Evolutionary conservation across 106 monocot genomes (phyloP).

Genomic region (Phalaenopsis equestris): DNA sequence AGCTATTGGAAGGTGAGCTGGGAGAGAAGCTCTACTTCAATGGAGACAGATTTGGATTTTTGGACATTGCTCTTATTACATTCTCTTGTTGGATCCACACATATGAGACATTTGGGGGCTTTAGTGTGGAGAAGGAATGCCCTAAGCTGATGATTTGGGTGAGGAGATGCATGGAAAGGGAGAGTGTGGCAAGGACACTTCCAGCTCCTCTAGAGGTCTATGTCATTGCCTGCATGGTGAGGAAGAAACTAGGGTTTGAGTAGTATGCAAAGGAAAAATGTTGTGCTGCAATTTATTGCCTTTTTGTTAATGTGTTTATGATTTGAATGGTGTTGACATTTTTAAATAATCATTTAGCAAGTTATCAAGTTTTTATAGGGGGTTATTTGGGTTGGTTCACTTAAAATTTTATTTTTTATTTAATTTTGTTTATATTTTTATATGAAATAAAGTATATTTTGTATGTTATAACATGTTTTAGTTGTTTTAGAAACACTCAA

Average conservation of each 20-base stretch:
- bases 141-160: conserved; percentile 51
- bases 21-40: conserved; percentile 51
- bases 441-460: too few relatives aligned
- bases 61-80: conserved; percentile 46
- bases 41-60: conserved; percentile 39
- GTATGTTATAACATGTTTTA: too few relatives aligned
- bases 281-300: too few relatives aligned
- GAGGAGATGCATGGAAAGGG: conserved; percentile 49
- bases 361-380: too few relatives aligned
- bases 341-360: too few relatives aligned
- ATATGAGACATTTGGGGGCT: conserved; percentile 28
- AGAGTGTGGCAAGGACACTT: conserved; percentile 34
- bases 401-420: too few relatives aligned
- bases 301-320: too few relatives aligned
- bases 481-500: too few relatives aligned
- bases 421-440: too few relatives aligned
- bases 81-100: conserved; percentile 44
- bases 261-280: neutral
- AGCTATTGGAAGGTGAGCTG: conserved; percentile 38
- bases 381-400: too few relatives aligned
- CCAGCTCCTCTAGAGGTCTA: conserved; percentile 29
- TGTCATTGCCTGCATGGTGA: conserved; percentile 4
- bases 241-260: neutral
- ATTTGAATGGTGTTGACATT: too few relatives aligned
- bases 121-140: conserved; percentile 30